Evolutionary conservation across 2,329 filamentous ascomycete species (phyloP), one percentile per base, ranked within the genome.

Genomic region (Epichloe gansuensis): DNA sequence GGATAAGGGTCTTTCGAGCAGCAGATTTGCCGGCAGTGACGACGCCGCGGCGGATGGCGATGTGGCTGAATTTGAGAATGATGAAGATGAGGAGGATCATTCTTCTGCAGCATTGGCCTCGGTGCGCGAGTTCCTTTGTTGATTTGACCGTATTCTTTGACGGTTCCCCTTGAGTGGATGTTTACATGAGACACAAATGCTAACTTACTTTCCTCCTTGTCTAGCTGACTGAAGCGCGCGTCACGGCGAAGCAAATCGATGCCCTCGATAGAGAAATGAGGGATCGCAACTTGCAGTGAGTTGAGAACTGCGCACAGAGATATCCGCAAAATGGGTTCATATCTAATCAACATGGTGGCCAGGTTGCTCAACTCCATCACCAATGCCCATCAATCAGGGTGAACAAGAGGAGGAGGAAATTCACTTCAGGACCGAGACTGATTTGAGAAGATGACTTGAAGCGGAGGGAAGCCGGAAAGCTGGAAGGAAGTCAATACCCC

Each of bases 31-130:
- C 53, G 66, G 67, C 50, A 64, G 63, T 49, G 64, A 62, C 48
- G 61, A 64, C 52, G 62, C 59, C 48, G 65, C 67, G 57, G 62
- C 65, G 46, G 59, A 67, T 59, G 66, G 67, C 52, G 64, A 63
- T 48, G 62, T 66, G 62, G 71, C 70, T 65, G 75, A 76, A 78
- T 79, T 76, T 78, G 80, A 83, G 79, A 71, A 72, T 64, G 70
- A 21, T 17, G 25, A 41, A 42, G 47, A 71, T 65, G 70, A 71
- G 62, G 75, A 78, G 62, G 81, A 84, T 65, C 72, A 79, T 72
- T 80, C 80, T 68, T 83, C 81, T 65, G 72, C 75, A 65, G 81
- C 81, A 69, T 74, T 84, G 70, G 80, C 81, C 72, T 80, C 77
- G 80, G 81, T 85, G 77, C 75, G 81, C 72, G 63, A 69, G 67